Base-by-base conservation (phyloP, 345 rosid species). In the Aethionema arabicum region DNA sequence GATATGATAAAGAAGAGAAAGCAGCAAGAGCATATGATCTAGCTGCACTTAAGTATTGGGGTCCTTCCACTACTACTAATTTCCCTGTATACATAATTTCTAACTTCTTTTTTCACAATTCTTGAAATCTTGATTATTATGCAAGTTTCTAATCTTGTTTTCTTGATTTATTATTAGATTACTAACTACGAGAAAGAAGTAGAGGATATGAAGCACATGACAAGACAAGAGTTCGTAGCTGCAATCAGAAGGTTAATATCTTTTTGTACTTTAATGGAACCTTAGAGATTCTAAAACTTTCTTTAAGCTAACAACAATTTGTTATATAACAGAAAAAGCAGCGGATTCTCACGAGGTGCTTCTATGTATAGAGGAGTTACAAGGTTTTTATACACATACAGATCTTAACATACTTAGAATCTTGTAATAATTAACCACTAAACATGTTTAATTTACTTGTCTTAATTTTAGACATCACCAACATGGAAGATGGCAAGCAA, bases 401-500 rank as follows among this genome's bases (percentile, higher is more conserved):
- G 8, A 16, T 4, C 45, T 10, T 43, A 27, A 37, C 43, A 38
- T 33, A 47, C 39, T 45, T 50, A 9, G 2, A 21, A 5, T 35
- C 31, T 65, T 52, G 16, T 7, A 12, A 60, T 35, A 48, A 12
- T 11, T 16, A 45, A 54, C 54, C 30, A 38, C 30, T 48, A 40
- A 21, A 42, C 16, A 56, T 57, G 7, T 50, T 56, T 35, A 50
- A 5, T 21, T 57, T 2, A 29, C 30, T 11, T 52, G 38, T 42
- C 21, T 53, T 50, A 67, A 37, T n/a, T 52, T 52, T 74, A 91
- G 98, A 80, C 99, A 93, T 76, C 99, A 93, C 74, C 99, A 93
- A 61, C 99, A 93, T 73, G 97, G 99, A 69, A 82, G 99, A 72
- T 93, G 99, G 99, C 99, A 93, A 69, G 99, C 99, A n/a, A 84